A percentile compares a stretch with the other conserved stretches of the same genome.
phyloP scores from a whole-genome alignment of 2,329 filamentous ascomycete genomes.

The Paecilomyces variotii region DNA sequence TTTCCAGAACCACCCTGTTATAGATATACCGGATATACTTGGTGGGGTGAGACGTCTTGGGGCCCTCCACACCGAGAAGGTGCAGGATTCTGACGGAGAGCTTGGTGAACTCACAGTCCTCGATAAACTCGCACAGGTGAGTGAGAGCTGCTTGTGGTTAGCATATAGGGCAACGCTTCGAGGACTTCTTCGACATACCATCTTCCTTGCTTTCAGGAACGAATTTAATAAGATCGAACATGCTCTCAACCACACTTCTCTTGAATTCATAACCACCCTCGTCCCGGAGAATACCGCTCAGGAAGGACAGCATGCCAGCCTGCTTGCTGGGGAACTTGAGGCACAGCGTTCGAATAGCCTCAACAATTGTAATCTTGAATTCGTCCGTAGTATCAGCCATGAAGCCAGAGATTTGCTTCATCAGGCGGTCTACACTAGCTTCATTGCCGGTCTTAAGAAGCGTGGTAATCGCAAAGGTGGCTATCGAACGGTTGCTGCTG shows the following conservation, averaged over 20 bases:
- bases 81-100: conserved; percentile 91
- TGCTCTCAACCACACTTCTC: conserved; percentile 93
- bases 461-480: conserved; percentile 96
- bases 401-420: conserved; percentile 97
- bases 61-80: conserved; percentile 86
- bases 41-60: conserved; percentile 88
- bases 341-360: conserved; percentile 92
- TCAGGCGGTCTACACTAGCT: conserved; percentile 88
- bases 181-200: conserved; percentile 25
- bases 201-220: conserved; percentile 78
- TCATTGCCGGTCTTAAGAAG: conserved; percentile 98
- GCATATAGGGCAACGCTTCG: neutral
- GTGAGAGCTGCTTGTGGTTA: conserved; percentile 57
- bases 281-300: conserved; percentile 91
- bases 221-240: conserved; percentile 99
- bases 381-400: conserved; percentile 99
- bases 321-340: conserved; percentile 98
- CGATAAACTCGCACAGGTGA: conserved; percentile 97
- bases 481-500: conserved; percentile 94
- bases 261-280: conserved; percentile 99
- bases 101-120: conserved; percentile 99
- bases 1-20: conserved; percentile 94
- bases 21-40: conserved; percentile 99
- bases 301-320: conserved; percentile 93
- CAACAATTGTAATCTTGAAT: conserved; percentile 99